Conservation (phyloP, 352 stramenopile genomes). For the Phytopythium boreale region DNA sequence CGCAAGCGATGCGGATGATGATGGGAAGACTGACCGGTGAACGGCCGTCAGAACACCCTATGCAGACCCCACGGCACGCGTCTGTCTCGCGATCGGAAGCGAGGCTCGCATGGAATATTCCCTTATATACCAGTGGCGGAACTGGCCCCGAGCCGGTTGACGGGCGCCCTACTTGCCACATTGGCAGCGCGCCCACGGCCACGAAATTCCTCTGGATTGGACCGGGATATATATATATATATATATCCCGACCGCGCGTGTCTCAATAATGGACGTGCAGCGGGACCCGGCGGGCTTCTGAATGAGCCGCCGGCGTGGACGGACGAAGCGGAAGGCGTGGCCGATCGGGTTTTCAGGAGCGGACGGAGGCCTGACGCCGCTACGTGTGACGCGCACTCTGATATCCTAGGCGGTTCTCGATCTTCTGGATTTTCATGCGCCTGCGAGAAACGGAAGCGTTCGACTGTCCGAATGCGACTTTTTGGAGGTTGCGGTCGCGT, state of each 20-base stretch:
- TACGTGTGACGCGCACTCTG: background rate
- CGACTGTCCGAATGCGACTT: background rate
- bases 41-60: background rate
- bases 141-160: background rate
- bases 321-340: no score
- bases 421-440: background rate
- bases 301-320: background rate
- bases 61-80: background rate
- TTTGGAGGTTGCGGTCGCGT: background rate
- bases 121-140: background rate
- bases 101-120: background rate
- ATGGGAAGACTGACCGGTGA: background rate
- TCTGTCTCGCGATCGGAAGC: background rate
- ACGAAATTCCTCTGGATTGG: background rate
- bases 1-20: background rate
- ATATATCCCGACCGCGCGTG: background rate
- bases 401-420: background rate
- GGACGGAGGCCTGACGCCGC: no score
- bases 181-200: background rate
- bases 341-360: no score
- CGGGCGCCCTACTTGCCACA: constrained; percentile 1
- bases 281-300: background rate
- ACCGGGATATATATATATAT: no score
- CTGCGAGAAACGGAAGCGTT: background rate
- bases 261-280: background rate